Evolutionary conservation across 306 rosid genomes (phyloP), one percentile per base, ranked within the genome.

Genomic region (Sindora glabra): DNA sequence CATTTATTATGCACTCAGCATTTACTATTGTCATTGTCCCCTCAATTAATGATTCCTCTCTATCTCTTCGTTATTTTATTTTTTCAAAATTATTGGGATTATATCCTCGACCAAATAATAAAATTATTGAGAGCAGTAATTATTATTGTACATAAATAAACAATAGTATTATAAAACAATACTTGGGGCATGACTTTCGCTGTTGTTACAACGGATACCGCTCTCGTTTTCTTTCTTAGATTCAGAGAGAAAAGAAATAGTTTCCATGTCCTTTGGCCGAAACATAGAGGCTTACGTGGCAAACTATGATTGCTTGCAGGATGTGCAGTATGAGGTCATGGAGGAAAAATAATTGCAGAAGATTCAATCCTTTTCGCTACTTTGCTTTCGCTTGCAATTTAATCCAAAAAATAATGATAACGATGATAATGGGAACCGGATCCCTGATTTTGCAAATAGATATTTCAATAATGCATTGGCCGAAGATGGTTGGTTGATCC

Each of bases 1-100:
- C 84, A 75, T 77, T 80, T 53, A 80, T 69, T 18, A 14, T 65
- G 67, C 67, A 69, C 58, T 36, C 10, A 49, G 54, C 48, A 71
- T 77, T 48, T 60, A 33, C 40, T n/a, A 32, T 41, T 80, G 76
- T 56, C 74, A 36, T 24, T 62, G 80, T 66, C 74, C 59, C 81
- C 79, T 37, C 47, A 47, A 69, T 75, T 39, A 73, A 66, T 69
- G 69, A n/a, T n/a, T n/a, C n/a, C n/a, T n/a, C n/a, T n/a, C n/a
- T 14, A 49, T 64, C n/a, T 44, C 48, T 42, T 15, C n/a, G n/a
- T n/a, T 19, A 10, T 25, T 1, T 24, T 23, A 2, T 25, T 15
- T 19, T 42, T 65, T 7, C 5, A 41, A 55, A 69, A 41, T 27
- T 45, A 30, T 52, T 68, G 52, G 51, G 50, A 6, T 49, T 19